A percentile compares a stretch with the other conserved stretches of the same genome.
These are phyloP conservation scores for Escovopsis sp. DNA, from an alignment of 2,329 filamentous ascomycete genomes.

Conservation along the genomic window DNA sequence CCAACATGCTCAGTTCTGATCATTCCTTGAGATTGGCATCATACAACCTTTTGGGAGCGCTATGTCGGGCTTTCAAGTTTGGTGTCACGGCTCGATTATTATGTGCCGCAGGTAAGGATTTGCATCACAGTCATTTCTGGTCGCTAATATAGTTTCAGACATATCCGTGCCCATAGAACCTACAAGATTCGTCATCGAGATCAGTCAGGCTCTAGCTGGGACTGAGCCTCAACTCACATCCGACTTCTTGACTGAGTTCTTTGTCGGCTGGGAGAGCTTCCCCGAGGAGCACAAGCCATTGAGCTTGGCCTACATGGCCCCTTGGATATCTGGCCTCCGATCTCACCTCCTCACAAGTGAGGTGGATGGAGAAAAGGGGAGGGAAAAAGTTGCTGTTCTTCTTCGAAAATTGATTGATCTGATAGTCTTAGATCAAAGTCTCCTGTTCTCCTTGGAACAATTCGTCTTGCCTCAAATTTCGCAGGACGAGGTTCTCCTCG, in stretches of 20 bases:
- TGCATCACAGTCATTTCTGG: not conserved
- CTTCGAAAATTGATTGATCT: constrained; percentile 55
- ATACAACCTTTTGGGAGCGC: constrained; percentile 51
- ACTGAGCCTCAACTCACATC: constrained; percentile 52
- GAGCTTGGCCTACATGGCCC: constrained; percentile 54
- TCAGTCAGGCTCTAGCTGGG: constrained; percentile 47
- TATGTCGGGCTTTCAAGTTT: constrained; percentile 56
- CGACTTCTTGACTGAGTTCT: constrained; percentile 60
- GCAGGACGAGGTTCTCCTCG: constrained; percentile 48
- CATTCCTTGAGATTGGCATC: constrained; percentile 45
- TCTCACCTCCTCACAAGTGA: constrained; percentile 45
- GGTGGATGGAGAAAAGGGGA: constrained; percentile 47
- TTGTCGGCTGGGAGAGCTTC: constrained; percentile 57
- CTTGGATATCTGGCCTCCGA: constrained; percentile 49
- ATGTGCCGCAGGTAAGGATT: constrained; percentile 40
- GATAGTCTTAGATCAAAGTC: constrained; percentile 42
- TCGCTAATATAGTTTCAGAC: constrained; percentile 24
- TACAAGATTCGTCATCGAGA: constrained; percentile 48
- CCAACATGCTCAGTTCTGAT: constrained; percentile 50
- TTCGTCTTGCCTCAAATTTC: constrained; percentile 50
- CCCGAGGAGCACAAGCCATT: constrained; percentile 51
- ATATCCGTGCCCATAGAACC: constrained; percentile 49
- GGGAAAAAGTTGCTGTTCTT: constrained; percentile 47
- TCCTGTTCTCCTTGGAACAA: constrained; percentile 48
- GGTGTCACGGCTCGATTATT: constrained; percentile 45